Evolutionary conservation across 139 green algal species (phyloP).

Genomic region (Chlamydomonas schloesseri): DNA sequence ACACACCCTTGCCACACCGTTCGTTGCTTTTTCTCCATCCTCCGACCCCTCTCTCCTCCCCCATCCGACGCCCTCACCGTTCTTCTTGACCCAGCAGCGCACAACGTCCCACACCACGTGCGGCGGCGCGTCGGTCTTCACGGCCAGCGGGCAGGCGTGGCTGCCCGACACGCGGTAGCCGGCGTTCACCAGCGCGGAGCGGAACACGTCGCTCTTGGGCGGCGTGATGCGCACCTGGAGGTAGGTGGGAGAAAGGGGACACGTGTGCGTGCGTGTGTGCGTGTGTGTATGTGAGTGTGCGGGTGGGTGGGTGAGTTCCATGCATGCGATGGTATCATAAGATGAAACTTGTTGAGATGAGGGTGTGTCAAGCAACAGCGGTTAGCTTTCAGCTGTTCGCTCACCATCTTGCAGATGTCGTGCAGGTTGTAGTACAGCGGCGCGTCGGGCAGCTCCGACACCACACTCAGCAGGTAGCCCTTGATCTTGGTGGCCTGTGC

Average conservation of each 20-base stretch:
- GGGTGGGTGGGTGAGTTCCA: too few relatives aligned
- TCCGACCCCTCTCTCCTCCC: too few relatives aligned
- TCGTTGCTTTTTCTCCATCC: too few relatives aligned
- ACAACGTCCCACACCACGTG: slow-evolving; percentile 84
- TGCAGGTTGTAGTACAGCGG: slow-evolving; percentile 76
- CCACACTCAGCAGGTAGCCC: slow-evolving; percentile 80
- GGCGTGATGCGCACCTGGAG: slow-evolving; percentile 81
- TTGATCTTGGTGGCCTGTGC: slow-evolving; percentile 75
- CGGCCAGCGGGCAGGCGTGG: slow-evolving; percentile 89
- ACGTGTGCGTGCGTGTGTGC: too few relatives aligned
- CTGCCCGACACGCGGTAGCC: slow-evolving; percentile 68
- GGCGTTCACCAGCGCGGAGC: slow-evolving; percentile 93
- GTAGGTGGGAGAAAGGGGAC: slow-evolving; percentile 1
- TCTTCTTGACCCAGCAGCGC: slow-evolving; percentile 84
- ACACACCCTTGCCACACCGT: too few relatives aligned
- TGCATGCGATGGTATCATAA: too few relatives aligned
- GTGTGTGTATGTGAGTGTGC: too few relatives aligned
- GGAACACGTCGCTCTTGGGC: slow-evolving; percentile 76
- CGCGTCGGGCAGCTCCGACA: slow-evolving; percentile 87
- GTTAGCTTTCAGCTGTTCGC: too few relatives aligned
- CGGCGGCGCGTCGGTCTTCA: slow-evolving; percentile 96
- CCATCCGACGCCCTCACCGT: slow-evolving; percentile 50
- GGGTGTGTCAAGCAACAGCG: too few relatives aligned
- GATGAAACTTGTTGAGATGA: too few relatives aligned
- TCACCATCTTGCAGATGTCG: slow-evolving; percentile 42